Conservation (phyloP, 495 filamentous ascomycete species). For the Aspergillus mulundensis region DNA sequence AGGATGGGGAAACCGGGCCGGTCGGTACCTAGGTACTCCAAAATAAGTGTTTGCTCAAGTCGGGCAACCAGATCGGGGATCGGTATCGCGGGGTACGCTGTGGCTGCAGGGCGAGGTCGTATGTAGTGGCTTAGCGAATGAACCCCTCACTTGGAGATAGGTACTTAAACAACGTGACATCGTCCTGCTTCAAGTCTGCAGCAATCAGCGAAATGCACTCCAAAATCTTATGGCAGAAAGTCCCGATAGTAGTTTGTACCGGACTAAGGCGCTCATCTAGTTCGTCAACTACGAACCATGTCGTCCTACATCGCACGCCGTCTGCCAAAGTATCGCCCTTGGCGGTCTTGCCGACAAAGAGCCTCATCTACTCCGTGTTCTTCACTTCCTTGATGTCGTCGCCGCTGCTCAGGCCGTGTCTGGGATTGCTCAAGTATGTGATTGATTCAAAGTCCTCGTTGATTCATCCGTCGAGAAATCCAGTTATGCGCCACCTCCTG, state of each 20-base stretch:
- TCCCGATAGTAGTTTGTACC: background rate
- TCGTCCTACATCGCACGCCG: background rate
- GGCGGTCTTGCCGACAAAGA: constrained; percentile 61
- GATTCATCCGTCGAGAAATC: constrained; percentile 56
- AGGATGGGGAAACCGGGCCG: background rate
- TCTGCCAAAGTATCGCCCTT: constrained; percentile 41
- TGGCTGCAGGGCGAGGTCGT: background rate
- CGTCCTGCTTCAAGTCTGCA: background rate
- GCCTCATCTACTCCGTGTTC: constrained; percentile 66
- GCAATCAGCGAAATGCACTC: constrained; percentile 6
- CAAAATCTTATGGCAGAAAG: constrained; percentile 7
- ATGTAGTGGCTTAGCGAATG: constrained; percentile 7
- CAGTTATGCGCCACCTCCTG: constrained; percentile 52
- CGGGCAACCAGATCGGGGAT: background rate
- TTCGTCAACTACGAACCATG: constrained; percentile 13
- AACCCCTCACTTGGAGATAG: constrained; percentile 17
- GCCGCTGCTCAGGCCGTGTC: constrained; percentile 60
- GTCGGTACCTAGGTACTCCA: background rate
- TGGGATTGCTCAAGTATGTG: constrained; percentile 57
- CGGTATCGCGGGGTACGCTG: background rate
- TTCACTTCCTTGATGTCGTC: constrained; percentile 74
- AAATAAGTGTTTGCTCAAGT: background rate
- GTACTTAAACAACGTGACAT: constrained; percentile 12
- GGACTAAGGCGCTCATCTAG: constrained; percentile 1
- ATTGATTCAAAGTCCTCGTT: constrained; percentile 56